Evolutionary conservation across 2,329 filamentous ascomycete species (phyloP), one percentile per base, ranked within the genome.

Genomic region (Epichloe gansuensis): DNA sequence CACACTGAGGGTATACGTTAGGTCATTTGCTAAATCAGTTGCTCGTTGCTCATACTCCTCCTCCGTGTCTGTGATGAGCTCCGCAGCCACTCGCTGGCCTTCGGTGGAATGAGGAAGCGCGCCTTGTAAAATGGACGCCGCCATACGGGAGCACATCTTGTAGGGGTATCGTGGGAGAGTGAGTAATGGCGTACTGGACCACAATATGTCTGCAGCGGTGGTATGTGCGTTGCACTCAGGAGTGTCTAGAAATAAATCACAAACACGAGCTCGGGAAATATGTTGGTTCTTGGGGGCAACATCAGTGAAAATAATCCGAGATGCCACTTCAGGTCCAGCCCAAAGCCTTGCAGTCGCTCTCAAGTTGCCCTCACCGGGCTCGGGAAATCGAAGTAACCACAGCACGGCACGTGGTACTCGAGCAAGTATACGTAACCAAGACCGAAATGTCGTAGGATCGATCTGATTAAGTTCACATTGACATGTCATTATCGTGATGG

Each of bases 141-240:
- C 93, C 86, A 98, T 98, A 51, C 93, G 86, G 44, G 89, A 95
- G 69, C 93, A 98, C 93, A 98, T 98, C 70, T 98, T 98, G 71
- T 96, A 96, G 49, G 86, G 81, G 67, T 97, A 96, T 38, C 93
- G 81, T 11, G 93, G 91, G 34, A 93, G 75, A 0, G 93, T 98
- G 31, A 98, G 75, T 23, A 98, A 73, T 5, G 93, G 93, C 0
- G 93, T 97, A 60, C 91, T 94, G 50, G 88, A 94, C 93, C 93
- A 98, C 6, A 98, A 75, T 1, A 97, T 86, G 63, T 98, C 93
- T 12, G 93, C 94, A 2, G 93, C 93, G 1, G 93, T 98, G 1
- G 93, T 98, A 67, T 98, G 93, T 1, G 91, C 93, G 64, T 98
- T 98, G 70, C 93, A 98, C 69, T 98, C 93, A 1, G 93, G 91